Base-by-base conservation (phyloP, 2,329 filamentous ascomycete genomes). In the Atkinsonella texensis region DNA sequence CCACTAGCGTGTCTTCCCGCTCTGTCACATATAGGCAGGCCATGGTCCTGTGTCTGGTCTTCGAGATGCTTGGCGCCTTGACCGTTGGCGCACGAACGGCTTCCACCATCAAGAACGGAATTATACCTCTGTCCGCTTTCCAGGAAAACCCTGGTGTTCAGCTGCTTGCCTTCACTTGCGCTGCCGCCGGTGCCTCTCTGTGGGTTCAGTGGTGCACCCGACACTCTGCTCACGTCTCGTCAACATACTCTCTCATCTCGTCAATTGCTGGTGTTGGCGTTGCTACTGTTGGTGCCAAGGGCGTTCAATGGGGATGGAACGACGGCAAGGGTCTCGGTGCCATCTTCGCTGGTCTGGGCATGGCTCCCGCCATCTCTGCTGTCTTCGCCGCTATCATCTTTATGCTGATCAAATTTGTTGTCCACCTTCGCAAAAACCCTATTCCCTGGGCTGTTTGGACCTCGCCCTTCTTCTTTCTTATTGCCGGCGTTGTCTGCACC, bases 191-290 rank as follows among this genome's bases (percentile, higher is more conserved):
- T 54, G 80, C 82, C 43, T 80, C 82, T 1, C 71, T 75, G 4
- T 88, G 84, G 83, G 82, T 89, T 50, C 87, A 87, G 83, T 87
- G 83, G 82, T 87, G 83, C 66, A 87, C 84, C 1, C 73, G 75
- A 44, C 74, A 87, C 73, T 84, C 80, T 3, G 81, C 83, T 53
- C 84, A 85, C 67, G 81, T 85, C 58, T 85, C 81, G 0, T 84
- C 83, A 1, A 85, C 81, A 28, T 84, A 85, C 72, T 84, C 81
- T 0, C 75, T 85, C 51, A 76, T 85, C 62, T 84, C 80, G 1
- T 75, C 81, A 50, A 74, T 86, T 33, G 80, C 79, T 48, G 81
- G 81, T 66, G 81, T 85, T 41, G 82, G 81, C 66, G 76, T 85
- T 57, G 82, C 82, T 0, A 78, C 79, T 3, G 80, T 76, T 49